A percentile compares a stretch with the other conserved stretches of the same genome.
Evolutionary conservation across 2,329 filamentous ascomycete genomes (phyloP).

Genomic region (Lachnellula willkommii): DNA sequence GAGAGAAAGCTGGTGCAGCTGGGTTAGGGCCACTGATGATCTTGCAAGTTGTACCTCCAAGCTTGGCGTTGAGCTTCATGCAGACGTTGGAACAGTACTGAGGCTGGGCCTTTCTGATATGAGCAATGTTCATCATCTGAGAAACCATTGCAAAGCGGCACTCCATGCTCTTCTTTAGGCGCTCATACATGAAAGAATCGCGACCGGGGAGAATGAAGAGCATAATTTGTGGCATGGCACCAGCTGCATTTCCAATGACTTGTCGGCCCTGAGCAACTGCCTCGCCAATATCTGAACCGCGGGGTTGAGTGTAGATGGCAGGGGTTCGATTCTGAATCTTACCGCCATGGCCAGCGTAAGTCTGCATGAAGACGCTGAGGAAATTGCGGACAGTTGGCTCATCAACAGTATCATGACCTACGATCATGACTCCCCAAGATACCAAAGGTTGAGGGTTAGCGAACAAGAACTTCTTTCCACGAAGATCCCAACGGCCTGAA

Average conservation of each 20-base stretch:
- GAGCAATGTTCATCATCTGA: slow-evolving; percentile 67
- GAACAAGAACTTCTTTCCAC: slow-evolving; percentile 69
- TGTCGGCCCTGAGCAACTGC: slow-evolving; percentile 12
- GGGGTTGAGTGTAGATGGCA: slow-evolving; percentile 32
- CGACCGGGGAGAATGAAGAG: slow-evolving; percentile 72
- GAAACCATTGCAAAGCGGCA: slow-evolving; percentile 78
- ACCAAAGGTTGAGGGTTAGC: slow-evolving; percentile 58
- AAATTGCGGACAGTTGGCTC: slow-evolving; percentile 46
- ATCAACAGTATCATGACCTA: slow-evolving; percentile 52
- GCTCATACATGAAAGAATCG: slow-evolving; percentile 68
- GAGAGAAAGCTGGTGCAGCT: slow-evolving; percentile 36
- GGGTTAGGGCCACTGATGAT: slow-evolving; percentile 9
- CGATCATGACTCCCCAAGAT: slow-evolving; percentile 70
- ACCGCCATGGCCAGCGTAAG: slow-evolving; percentile 59
- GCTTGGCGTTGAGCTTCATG: slow-evolving; percentile 96
- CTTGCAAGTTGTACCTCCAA: slow-evolving; percentile 71
- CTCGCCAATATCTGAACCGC: slow-evolving; percentile 11
- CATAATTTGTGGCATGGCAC: slow-evolving; percentile 60
- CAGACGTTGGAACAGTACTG: slow-evolving; percentile 92
- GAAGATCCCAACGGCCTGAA: slow-evolving; percentile 79
- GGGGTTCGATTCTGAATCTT: slow-evolving; percentile 42
- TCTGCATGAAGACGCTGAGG: slow-evolving; percentile 54
- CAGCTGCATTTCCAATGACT: slow-evolving; percentile 17
- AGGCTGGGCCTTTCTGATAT: slow-evolving; percentile 62
- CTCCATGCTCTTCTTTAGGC: slow-evolving; percentile 85